Evolutionary conservation across 2,329 filamentous ascomycete species (phyloP), one percentile per base, ranked within the genome.

Genomic region (Didymella sp.): DNA sequence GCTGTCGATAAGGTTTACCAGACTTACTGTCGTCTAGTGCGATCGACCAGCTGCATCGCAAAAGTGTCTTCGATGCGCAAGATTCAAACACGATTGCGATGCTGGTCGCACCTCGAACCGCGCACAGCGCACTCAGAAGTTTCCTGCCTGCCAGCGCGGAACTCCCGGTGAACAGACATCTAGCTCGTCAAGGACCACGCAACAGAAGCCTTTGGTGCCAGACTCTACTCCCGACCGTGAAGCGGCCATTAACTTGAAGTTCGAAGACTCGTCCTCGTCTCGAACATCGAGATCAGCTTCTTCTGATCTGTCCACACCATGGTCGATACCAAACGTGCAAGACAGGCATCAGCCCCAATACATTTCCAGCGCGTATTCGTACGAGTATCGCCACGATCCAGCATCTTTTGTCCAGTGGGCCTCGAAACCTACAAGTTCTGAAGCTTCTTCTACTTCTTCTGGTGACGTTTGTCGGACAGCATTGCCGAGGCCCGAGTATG

Each of bases 41-140:
- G 35, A 53, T 13, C 50, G 50, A 40, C 50, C 42, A 25, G 25
- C 41, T 13, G 25, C 13, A 24, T 40, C 35, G 42, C 50, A 53
- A 19, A 41, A 46, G 4, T 41, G 50, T 12, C 11, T 46, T 6
- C 42, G 50, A 21, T 53, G 50, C 33, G 27, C 41, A 27, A 53
- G 24, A 19, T 46, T 33, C 42, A 46, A 41, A 9, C 35, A 53
- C 6, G 19, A 33, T 9, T 53, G 42, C 19, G 50, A 53, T 35
- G 8, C 25, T 15, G 42, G 50, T 9, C 50, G 50, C 15, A 5
- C 41, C 25, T 53, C 50, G 4, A 41, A 46, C 6, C 50, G 50
- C 15, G 50, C 50, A 25, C 50, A 46, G 17, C 42, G 50, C 1
- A 46, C 33, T 5, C 25, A 46, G n/a, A 46, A 24, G 33, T 17